Conservation (phyloP, 2,329 filamentous ascomycete species). For the Hymenoscyphus scutula region DNA sequence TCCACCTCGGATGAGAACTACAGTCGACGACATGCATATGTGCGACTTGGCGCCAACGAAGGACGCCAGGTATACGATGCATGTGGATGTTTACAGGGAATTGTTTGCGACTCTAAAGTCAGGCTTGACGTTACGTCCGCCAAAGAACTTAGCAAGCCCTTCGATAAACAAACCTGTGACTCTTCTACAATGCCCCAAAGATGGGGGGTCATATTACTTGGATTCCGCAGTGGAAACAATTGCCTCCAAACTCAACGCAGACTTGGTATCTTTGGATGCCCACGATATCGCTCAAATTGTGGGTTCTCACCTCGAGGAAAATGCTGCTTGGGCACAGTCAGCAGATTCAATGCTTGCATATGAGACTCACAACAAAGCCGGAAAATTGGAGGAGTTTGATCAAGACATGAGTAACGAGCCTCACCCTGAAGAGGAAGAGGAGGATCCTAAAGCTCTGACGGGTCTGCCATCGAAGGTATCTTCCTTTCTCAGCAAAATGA, state of each 20-base stretch:
- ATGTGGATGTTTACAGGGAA: conserved; percentile 34
- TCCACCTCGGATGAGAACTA: neutral
- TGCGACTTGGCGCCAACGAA: conserved; percentile 21
- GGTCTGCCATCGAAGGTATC: neutral
- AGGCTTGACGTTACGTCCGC: conserved; percentile 45
- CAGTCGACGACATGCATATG: neutral
- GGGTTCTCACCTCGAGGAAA: conserved; percentile 67
- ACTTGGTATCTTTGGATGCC: conserved; percentile 67
- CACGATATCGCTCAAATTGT: conserved; percentile 68
- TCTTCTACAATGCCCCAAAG: conserved; percentile 56
- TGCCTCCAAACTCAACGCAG: conserved; percentile 59
- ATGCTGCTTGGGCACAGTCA: conserved; percentile 45
- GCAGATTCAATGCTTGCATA: conserved; percentile 56
- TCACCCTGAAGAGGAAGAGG: conserved; percentile 39
- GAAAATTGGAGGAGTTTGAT: conserved; percentile 49
- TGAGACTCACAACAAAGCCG: conserved; percentile 53
- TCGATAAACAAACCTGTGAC: conserved; percentile 50
- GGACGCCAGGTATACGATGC: conserved; percentile 32
- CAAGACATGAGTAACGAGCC: conserved; percentile 44
- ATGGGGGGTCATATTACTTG: conserved; percentile 53
- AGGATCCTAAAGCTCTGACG: conserved; percentile 11
- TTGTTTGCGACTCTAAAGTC: conserved; percentile 50
- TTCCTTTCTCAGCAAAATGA: conserved; percentile 23
- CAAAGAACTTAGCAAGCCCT: conserved; percentile 41
- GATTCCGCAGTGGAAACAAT: conserved; percentile 61